Percentiles rank a stretch among this genome's conserved stretches.
phyloP scores from a whole-genome alignment of 2,329 filamentous ascomycete species.

The Helminthosporium solani region DNA sequence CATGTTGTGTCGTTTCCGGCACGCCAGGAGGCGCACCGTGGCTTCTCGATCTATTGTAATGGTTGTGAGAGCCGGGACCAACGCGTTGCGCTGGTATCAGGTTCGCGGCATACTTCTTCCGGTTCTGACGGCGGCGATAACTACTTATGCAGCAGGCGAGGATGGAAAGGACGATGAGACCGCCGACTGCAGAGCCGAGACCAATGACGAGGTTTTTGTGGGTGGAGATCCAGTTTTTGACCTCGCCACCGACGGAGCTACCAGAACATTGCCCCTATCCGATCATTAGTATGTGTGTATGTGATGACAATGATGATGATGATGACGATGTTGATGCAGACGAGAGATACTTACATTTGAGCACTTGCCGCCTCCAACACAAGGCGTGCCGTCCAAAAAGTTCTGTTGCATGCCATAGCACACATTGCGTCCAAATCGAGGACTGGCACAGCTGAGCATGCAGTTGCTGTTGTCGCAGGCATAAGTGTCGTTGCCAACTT shows the following conservation, averaged over 20 bases:
- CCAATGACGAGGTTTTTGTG: constrained; percentile 84
- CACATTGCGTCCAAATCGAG: constrained; percentile 62
- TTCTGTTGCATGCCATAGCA: constrained; percentile 83
- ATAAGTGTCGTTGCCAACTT: constrained; percentile 73
- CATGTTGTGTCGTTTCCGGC: background rate
- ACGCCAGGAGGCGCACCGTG: constrained; percentile 1
- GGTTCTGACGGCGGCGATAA: constrained; percentile 37
- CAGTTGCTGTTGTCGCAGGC: constrained; percentile 76
- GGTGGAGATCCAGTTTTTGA: constrained; percentile 71
- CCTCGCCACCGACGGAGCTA: constrained; percentile 66
- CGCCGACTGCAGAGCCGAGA: constrained; percentile 69
- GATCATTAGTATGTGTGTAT: background rate
- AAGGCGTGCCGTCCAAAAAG: constrained; percentile 89
- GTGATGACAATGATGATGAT: background rate
- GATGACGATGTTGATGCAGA: background rate
- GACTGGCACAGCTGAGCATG: constrained; percentile 71
- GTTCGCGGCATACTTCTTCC: constrained; percentile 25
- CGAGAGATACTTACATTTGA: constrained; percentile 56
- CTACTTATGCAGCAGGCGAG: constrained; percentile 65
- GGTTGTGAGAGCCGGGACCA: constrained; percentile 8
- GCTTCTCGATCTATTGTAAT: background rate
- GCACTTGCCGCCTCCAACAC: constrained; percentile 77
- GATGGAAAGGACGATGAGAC: constrained; percentile 65
- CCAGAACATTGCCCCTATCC: constrained; percentile 70
- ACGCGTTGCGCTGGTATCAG: constrained; percentile 15